These are phyloP conservation scores for Gaeumannomyces sp. DNA, from an alignment of 2,329 filamentous ascomycete genomes.

Conservation along the genomic window DNA sequence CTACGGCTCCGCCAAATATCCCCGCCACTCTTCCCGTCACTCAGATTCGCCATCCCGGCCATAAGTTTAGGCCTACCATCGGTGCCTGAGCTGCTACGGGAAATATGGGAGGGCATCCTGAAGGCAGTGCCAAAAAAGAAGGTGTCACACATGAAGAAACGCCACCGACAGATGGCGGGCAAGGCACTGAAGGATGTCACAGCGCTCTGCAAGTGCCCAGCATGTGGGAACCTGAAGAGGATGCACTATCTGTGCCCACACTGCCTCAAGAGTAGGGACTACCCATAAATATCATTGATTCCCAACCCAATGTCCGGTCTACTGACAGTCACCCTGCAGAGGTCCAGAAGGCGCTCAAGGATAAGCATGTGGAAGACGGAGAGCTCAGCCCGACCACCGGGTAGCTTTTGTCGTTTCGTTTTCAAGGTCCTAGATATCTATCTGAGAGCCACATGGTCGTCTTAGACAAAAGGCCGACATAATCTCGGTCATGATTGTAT, in stretches of 20 bases:
- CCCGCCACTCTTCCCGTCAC: conserved; percentile 19
- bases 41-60: conserved; percentile 20
- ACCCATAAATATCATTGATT: neutral
- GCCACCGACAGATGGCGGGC: conserved; percentile 88
- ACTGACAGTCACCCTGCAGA: conserved; percentile 29
- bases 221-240: conserved; percentile 81
- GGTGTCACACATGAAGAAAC: conserved; percentile 92
- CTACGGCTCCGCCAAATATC: conserved; percentile 16
- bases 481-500: neutral
- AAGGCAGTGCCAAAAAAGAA: conserved; percentile 97
- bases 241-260: conserved; percentile 83
- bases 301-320: neutral
- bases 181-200: conserved; percentile 92
- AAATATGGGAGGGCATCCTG: conserved; percentile 89
- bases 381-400: conserved; percentile 1
- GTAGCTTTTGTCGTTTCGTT: neutral
- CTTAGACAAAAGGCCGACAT: neutral
- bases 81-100: conserved; percentile 50
- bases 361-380: conserved; percentile 13
- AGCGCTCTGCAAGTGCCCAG: conserved; percentile 79
- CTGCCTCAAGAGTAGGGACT: conserved; percentile 39
- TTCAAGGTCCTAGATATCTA: neutral
- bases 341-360: conserved; percentile 34
- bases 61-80: conserved; percentile 55
- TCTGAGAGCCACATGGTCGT: neutral